Evolutionary conservation across 352 stramenopile species (phyloP).

Genomic region (Pythium sp.): DNA sequence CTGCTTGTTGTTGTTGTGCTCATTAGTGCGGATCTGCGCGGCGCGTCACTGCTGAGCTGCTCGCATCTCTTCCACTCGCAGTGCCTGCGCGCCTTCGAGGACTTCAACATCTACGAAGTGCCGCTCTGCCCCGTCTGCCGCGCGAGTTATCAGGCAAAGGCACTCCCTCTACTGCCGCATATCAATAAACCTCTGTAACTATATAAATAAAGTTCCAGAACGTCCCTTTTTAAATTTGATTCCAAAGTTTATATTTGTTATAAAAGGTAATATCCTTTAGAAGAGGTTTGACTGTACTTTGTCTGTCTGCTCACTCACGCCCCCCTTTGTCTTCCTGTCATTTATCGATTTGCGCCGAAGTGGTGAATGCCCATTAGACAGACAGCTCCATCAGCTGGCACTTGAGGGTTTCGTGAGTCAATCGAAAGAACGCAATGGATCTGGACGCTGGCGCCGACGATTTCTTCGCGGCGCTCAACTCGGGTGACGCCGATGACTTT

Average conservation of each 20-base stretch:
- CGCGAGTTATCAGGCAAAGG: conserved; percentile 28
- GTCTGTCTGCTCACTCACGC: neutral
- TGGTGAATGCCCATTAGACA: neutral
- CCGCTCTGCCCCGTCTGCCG: conserved; percentile 77
- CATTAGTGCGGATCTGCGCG: conserved; percentile 29
- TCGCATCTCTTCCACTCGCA: conserved; percentile 73
- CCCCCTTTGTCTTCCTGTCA: conserved; percentile 4
- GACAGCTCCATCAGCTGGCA: neutral
- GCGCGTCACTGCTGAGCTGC: conserved; percentile 69
- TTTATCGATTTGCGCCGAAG: conserved; percentile 8
- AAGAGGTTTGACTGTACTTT: neutral
- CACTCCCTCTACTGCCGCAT: neutral
- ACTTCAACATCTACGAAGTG: conserved; percentile 87
- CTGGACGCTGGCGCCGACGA: conserved; percentile 75
- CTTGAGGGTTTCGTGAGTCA: neutral
- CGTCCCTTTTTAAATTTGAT: neutral
- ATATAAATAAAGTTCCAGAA: neutral
- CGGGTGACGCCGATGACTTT: conserved; percentile 56
- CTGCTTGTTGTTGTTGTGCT: neutral
- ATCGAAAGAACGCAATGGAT: conserved; percentile 41
- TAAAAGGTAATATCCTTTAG: neutral
- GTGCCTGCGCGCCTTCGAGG: conserved; percentile 76
- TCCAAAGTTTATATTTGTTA: neutral
- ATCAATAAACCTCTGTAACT: neutral
- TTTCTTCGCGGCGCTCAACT: conserved; percentile 79